phyloP scores from a whole-genome alignment of 2,329 filamentous ascomycete species.

The Lachnellula occidentalis region DNA sequence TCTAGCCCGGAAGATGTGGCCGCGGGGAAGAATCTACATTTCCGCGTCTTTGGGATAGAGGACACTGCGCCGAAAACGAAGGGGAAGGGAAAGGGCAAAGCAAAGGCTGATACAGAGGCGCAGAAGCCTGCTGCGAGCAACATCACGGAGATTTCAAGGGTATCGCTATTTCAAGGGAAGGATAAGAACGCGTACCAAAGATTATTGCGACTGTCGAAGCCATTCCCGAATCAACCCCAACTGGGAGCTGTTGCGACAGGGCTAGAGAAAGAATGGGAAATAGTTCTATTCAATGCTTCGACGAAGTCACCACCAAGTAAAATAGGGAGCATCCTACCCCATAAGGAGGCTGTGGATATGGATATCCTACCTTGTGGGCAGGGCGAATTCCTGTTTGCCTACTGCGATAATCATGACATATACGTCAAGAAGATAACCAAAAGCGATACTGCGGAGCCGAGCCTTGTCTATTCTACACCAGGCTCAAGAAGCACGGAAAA shows the following conservation, averaged over 20 bases:
- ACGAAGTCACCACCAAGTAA: slow-evolving; percentile 44
- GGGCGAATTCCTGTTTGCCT: slow-evolving; percentile 65
- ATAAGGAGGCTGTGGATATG: slow-evolving; percentile 59
- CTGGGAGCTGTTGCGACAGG: slow-evolving; percentile 77
- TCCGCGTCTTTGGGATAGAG: slow-evolving; percentile 66
- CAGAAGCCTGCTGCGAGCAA: slow-evolving; percentile 31
- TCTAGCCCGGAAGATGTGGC: slow-evolving; percentile 67
- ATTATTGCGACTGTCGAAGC: slow-evolving; percentile 48
- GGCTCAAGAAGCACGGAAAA: slow-evolving; percentile 37
- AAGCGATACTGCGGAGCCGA: slow-evolving; percentile 41
- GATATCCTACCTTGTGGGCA: slow-evolving; percentile 61
- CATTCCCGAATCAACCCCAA: slow-evolving; percentile 48
- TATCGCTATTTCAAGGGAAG: slow-evolving; percentile 46
- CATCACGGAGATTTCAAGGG: slow-evolving; percentile 48
- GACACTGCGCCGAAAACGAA: slow-evolving; percentile 15
- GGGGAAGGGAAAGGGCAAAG: slow-evolving; percentile 29
- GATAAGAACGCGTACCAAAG: slow-evolving; percentile 54
- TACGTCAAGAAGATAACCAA: slow-evolving; percentile 42
- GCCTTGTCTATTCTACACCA: slow-evolving; percentile 52
- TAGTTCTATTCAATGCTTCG: slow-evolving; percentile 70
- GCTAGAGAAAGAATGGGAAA: slow-evolving; percentile 67
- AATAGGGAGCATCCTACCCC: slow-evolving; percentile 45
- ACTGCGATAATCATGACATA: slow-evolving; percentile 72
- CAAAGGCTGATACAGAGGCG: slow-evolving; percentile 30
- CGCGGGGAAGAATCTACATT: slow-evolving; percentile 76